Conservation (phyloP, 352 stramenopile species). For the Thalassiosira livingstoniorum region DNA sequence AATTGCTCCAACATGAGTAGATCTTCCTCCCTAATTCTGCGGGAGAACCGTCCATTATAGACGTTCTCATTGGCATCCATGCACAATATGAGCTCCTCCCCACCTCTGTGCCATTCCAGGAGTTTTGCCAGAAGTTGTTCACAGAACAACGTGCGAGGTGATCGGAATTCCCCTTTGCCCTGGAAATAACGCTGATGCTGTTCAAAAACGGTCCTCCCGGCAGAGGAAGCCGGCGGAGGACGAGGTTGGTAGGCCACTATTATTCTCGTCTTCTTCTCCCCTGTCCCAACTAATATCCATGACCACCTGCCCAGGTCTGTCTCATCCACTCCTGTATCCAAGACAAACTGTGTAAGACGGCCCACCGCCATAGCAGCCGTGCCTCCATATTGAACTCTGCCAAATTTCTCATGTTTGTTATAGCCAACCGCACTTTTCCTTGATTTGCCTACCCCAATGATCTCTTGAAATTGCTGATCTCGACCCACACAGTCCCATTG, state of each 20-base stretch:
- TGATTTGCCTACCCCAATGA: not conserved
- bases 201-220: slow-evolving; percentile 12
- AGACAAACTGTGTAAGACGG: not conserved
- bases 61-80: slow-evolving; percentile 20
- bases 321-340: not conserved
- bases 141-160: slow-evolving; percentile 3
- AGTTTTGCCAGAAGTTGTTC: slow-evolving; percentile 8
- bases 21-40: not conserved
- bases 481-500: slow-evolving; percentile 17
- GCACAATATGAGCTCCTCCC: not conserved
- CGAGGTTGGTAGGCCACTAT: slow-evolving; percentile 16
- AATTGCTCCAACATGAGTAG: slow-evolving; percentile 3
- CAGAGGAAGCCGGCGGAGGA: not conserved
- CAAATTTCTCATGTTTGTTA: not conserved
- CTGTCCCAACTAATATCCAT: slow-evolving; percentile 12
- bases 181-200: slow-evolving; percentile 28
- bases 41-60: not conserved
- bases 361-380: slow-evolving; percentile 16
- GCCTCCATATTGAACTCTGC: slow-evolving; percentile 21
- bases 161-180: slow-evolving; percentile 5
- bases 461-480: not conserved
- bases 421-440: not conserved
- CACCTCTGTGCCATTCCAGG: not conserved
- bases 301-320: slow-evolving; percentile 17
- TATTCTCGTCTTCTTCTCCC: not conserved